These are phyloP conservation scores for Phytopythium helicoides DNA, from an alignment of 352 stramenopile species.

Conservation along the genomic window DNA sequence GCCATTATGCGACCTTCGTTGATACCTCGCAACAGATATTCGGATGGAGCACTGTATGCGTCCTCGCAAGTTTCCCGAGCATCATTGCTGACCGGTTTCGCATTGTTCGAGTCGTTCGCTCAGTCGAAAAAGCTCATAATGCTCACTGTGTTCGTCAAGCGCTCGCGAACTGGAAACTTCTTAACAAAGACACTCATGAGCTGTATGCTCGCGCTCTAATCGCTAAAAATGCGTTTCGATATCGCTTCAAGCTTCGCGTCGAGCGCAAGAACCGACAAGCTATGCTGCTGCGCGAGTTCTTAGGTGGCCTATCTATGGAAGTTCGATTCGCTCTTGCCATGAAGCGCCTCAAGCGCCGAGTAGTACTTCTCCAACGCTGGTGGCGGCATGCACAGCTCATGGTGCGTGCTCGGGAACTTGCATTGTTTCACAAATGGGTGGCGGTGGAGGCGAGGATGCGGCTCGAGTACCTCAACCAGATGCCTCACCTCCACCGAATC, in stretches of 20 bases:
- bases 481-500: slow-evolving; percentile 49
- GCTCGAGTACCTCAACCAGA: slow-evolving; percentile 47
- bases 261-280: slow-evolving; percentile 29
- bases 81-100: slow-evolving; percentile 27
- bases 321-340: slow-evolving; percentile 66
- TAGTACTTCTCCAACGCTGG: slow-evolving; percentile 58
- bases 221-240: slow-evolving; percentile 29
- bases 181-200: slow-evolving; percentile 19
- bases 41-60: slow-evolving; percentile 38
- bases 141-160: slow-evolving; percentile 26
- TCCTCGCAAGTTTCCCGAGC: slow-evolving; percentile 35
- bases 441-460: slow-evolving; percentile 40
- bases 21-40: slow-evolving; percentile 8
- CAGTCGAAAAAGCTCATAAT: slow-evolving; percentile 21
- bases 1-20: background rate
- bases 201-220: slow-evolving; percentile 33
- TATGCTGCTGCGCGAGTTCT: slow-evolving; percentile 35
- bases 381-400: slow-evolving; percentile 59
- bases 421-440: slow-evolving; percentile 54
- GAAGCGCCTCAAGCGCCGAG: slow-evolving; percentile 48
- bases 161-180: slow-evolving; percentile 38
- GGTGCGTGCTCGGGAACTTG: slow-evolving; percentile 46
- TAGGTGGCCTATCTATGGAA: slow-evolving; percentile 50
- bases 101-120: slow-evolving; percentile 17
- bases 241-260: slow-evolving; percentile 39